These are phyloP conservation scores for Megacollybia marginata DNA, from an alignment of 768 basidiomycete genomes.

Conservation along the genomic window DNA sequence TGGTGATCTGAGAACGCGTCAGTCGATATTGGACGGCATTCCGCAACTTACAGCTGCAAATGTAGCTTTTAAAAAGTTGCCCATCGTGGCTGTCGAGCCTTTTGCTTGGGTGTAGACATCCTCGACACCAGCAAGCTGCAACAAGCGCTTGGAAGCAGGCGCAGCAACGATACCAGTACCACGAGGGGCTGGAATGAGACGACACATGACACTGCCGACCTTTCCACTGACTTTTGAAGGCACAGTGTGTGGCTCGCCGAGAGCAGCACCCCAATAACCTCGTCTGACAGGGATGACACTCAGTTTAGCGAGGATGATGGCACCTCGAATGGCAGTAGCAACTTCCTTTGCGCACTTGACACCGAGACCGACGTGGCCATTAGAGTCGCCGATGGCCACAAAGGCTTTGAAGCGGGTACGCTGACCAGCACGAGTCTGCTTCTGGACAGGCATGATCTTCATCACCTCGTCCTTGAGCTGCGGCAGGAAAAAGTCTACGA, in stretches of 20 bases:
- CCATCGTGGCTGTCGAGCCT: slow-evolving; percentile 98
- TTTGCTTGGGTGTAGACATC: slow-evolving; percentile 98
- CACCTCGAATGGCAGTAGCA: slow-evolving; percentile 98
- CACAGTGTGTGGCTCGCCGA: slow-evolving; percentile 98
- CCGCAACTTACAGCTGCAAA: slow-evolving; percentile 70
- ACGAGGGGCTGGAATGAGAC: slow-evolving; percentile 95
- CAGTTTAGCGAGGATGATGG: slow-evolving; percentile 97
- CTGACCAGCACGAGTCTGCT: slow-evolving; percentile 99
- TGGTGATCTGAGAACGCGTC: slow-evolving; percentile 63
- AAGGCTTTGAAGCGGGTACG: slow-evolving; percentile 99
- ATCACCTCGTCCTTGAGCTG: slow-evolving; percentile 99
- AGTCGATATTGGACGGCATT: slow-evolving; percentile 1
- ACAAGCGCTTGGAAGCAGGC: slow-evolving; percentile 91
- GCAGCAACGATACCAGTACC: slow-evolving; percentile 99
- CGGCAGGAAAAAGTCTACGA: slow-evolving; percentile 98
- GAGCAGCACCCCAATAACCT: slow-evolving; percentile 99
- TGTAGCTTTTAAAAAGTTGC: slow-evolving; percentile 97
- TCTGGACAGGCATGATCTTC: slow-evolving; percentile 99
- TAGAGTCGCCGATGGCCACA: slow-evolving; percentile 98
- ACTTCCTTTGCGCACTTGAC: slow-evolving; percentile 99
- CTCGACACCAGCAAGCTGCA: slow-evolving; percentile 96
- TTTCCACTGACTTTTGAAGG: slow-evolving; percentile 98
- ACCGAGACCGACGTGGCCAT: slow-evolving; percentile 98
- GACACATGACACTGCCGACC: slow-evolving; percentile 98
- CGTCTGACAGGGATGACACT: slow-evolving; percentile 96